Conservation (phyloP, 305 asterid genomes). For the Lippia alba region DNA sequence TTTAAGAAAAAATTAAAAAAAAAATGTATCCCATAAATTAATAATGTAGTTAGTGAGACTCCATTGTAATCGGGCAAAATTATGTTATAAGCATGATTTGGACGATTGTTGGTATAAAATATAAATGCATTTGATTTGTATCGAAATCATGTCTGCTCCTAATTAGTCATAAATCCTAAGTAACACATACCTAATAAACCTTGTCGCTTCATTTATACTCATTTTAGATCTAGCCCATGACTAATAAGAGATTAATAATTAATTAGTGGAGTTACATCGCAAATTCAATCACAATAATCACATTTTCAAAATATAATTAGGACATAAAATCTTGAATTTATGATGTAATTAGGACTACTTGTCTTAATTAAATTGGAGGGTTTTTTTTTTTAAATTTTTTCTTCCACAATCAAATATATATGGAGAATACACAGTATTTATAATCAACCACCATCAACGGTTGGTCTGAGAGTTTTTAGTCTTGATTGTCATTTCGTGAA, state of each 20-base stretch:
- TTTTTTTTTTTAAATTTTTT: too few relatives aligned
- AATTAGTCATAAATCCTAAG: neutral
- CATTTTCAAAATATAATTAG: neutral
- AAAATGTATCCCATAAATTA: constrained; percentile 5
- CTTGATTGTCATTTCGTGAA: constrained; percentile 51
- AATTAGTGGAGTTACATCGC: too few relatives aligned
- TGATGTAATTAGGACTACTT: neutral
- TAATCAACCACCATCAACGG: constrained; percentile 45
- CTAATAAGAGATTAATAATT: constrained; percentile 18
- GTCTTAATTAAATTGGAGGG: too few relatives aligned
- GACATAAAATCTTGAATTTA: neutral
- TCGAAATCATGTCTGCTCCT: neutral
- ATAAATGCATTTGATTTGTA: constrained; percentile 7
- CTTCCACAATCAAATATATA: neutral
- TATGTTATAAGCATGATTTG: constrained; percentile 24
- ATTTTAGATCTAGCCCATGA: neutral
- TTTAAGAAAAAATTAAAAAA: too few relatives aligned
- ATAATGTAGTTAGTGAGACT: neutral
- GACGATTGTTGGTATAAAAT: neutral
- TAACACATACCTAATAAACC: constrained; percentile 18
- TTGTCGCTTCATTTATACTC: constrained; percentile 32
- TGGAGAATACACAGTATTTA: neutral
- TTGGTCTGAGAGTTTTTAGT: constrained; percentile 49
- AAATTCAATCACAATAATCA: constrained; percentile 7
- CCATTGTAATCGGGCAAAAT: constrained; percentile 14